Evolutionary conservation across 345 rosid genomes (phyloP), one percentile per base, ranked within the genome.

Genomic region (Clarkia xantiana): DNA sequence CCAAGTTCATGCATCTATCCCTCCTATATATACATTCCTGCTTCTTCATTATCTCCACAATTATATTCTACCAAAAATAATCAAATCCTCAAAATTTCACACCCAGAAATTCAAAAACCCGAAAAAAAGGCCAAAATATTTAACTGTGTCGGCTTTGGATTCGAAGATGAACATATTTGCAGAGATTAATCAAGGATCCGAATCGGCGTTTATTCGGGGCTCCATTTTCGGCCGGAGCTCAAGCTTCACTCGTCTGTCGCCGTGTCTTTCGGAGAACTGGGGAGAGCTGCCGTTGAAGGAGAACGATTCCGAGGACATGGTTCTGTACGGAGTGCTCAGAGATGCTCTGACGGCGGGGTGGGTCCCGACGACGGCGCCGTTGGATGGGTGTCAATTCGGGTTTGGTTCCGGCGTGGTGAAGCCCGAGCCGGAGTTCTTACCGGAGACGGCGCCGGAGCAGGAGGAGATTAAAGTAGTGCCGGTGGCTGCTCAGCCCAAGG

Each of bases 221-320:
- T 73, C 81, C 14, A 51, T 60, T 23, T 79, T 74, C 60, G 50
- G 62, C 66, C 34, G 87, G 77, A 76, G 72, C 60, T 65, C 84
- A 2, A 87, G 96, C 62, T 84, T 84, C 42, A 39, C 82, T 49
- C 60, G 77, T 13, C 66, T 80, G 74, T 66, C 75, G 67, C 82
- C 95, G 47, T 87, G 95, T n/a, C 66, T 87, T 42, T 67, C 95
- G 0, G 95, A 87, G 34, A 87, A 71, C 34, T 91, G 99, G 96
- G 99, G 99, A 3, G 95, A 84, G 0, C 71, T 91, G 53, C 96
- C 99, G 0, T 58, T 91, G 44, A 72, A 78, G 60, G 84, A 76
- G 29, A 67, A 91, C 51, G 95, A 87, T 60, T 69, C 95, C 0
- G 96, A 87, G 59, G 99, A 87, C 51, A 91, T 87, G 99, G 43